Evolutionary conservation across 106 monocot species (phyloP).

Genomic region (Amphibolis antarctica): DNA sequence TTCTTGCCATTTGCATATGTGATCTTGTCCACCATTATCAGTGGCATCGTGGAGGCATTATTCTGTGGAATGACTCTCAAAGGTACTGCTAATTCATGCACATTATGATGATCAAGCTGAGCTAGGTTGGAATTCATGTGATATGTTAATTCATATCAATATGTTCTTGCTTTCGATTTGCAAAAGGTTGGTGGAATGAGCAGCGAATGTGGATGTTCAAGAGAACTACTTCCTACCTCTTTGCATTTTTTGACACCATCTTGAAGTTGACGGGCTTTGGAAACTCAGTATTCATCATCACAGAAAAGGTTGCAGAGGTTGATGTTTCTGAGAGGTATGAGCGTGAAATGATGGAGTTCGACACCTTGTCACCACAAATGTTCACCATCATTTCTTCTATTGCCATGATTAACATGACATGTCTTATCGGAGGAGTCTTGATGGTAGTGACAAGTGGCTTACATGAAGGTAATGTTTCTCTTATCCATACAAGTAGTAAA

Average conservation of each 20-base stretch:
- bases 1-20: constrained; percentile 41
- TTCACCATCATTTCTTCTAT: constrained; percentile 27
- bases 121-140: not conserved
- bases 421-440: constrained; percentile 17
- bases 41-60: constrained; percentile 24
- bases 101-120: not conserved
- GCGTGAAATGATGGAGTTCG: constrained; percentile 37
- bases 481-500: no score
- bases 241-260: constrained; percentile 34
- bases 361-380: constrained; percentile 15
- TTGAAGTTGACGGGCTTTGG: constrained; percentile 30
- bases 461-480: not conserved
- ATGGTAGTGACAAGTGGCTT: constrained; percentile 9
- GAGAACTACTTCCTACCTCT: constrained; percentile 53
- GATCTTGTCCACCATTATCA: constrained; percentile 6
- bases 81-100: constrained; percentile 2
- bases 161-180: not conserved
- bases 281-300: constrained; percentile 34
- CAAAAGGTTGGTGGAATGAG: constrained; percentile 64
- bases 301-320: constrained; percentile 25
- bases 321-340: constrained; percentile 28
- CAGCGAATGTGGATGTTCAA: constrained; percentile 50
- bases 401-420: constrained; percentile 39
- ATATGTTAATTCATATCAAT: not conserved
- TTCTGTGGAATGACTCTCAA: constrained; percentile 9